Evolutionary conservation across 1,284 basidiomycete species (phyloP), one percentile per base, ranked within the genome.

Genomic region (Leccinum glutinopallens): DNA sequence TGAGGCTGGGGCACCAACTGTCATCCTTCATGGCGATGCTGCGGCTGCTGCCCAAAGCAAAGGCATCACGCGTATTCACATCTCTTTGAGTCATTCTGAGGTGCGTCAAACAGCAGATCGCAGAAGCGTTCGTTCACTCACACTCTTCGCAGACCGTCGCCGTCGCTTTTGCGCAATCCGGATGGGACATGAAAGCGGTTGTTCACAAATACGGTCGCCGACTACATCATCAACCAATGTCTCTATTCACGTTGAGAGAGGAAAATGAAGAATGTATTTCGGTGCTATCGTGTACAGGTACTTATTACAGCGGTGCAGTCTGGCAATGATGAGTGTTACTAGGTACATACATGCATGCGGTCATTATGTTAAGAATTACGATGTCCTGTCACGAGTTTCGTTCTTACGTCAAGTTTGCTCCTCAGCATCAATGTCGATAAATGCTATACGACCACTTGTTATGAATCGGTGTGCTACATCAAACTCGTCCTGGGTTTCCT

Each of bases 11-110:
- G 90, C 82, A 17, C 94, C 94, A 7, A 82, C 82, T 39, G 93
- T 97, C 64, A 82, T 78, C 62, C 85, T 98, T 33, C 86, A 91
- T 71, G 95, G 95, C n/a, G 90, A 95, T 66, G 94, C 94, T 46
- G 82, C 89, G 75, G 75, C 80, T 13, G 89, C 91, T 64, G 96
- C 95, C 35, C 79, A 84, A 25, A 82, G 80, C 60, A 93, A 92
- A 81, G 89, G 89, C 57, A 84, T 98, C 76, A 84, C 83, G 58
- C 87, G 84, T 70, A 84, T 97, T 70, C 81, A 91, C 71, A 81
- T 99, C 65, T 97, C 95, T 41, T 83, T 99, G 71, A 95, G 93
- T 72, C 97, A 99, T 81, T 93, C 92, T 65, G 91, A 93, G 80
- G 91, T 92, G 73, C 69, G 89, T 82, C 53, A 54, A 33, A 46